These are phyloP conservation scores for Bathelium albidoporum DNA, from an alignment of 495 filamentous ascomycete species.

Conservation along the genomic window DNA sequence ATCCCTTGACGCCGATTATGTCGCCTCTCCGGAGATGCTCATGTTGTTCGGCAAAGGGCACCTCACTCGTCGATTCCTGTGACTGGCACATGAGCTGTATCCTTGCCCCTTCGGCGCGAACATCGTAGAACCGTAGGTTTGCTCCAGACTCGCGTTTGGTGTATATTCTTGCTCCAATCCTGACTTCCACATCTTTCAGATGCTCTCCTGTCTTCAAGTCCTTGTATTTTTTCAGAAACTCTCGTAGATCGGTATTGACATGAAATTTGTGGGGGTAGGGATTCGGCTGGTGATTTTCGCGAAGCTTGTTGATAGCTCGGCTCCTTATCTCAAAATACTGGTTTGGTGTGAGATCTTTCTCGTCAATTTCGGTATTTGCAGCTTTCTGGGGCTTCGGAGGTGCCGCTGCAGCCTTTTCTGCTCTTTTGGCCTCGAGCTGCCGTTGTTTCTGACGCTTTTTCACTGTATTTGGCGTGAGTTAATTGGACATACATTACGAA, in stretches of 20 bases:
- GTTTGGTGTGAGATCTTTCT: constrained; percentile 82
- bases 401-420: constrained; percentile 68
- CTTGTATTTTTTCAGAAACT: constrained; percentile 65
- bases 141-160: constrained; percentile 71
- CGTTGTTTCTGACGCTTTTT: constrained; percentile 95
- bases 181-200: constrained; percentile 58
- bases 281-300: constrained; percentile 67
- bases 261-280: constrained; percentile 98
- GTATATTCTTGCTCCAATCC: constrained; percentile 77
- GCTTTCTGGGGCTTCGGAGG: constrained; percentile 58
- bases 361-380: constrained; percentile 52
- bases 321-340: constrained; percentile 98
- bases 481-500: not conserved
- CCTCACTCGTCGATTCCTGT: constrained; percentile 52
- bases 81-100: constrained; percentile 88
- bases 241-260: constrained; percentile 63
- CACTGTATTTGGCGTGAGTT: constrained; percentile 17
- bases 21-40: constrained; percentile 84
- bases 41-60: constrained; percentile 74
- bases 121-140: constrained; percentile 90
- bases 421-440: constrained; percentile 76
- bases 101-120: constrained; percentile 71
- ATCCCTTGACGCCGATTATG: constrained; percentile 80
- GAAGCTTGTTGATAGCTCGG: constrained; percentile 72
- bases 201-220: constrained; percentile 78